Percentiles rank a stretch among this genome's conserved stretches.
phyloP scores from a whole-genome alignment of 2,329 filamentous ascomycete genomes.

The Thelonectria discophora region DNA sequence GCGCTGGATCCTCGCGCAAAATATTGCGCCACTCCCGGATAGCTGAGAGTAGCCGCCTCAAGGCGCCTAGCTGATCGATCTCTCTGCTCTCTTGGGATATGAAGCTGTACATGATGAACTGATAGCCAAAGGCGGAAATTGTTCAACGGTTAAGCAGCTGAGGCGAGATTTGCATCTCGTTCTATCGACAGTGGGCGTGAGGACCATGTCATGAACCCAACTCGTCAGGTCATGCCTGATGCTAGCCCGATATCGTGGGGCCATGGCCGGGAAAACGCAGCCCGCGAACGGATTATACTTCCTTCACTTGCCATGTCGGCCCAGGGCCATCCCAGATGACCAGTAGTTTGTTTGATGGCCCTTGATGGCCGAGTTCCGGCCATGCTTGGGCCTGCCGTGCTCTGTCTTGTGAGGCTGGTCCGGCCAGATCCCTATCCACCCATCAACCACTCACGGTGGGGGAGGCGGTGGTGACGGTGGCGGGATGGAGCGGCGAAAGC shows the following conservation, averaged over 20 bases:
- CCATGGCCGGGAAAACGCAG: conserved; percentile 6
- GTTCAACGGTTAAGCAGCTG: conserved; percentile 11
- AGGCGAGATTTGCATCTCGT: conserved; percentile 26
- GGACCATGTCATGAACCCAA: conserved; percentile 27
- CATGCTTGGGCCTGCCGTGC: conserved; percentile 9
- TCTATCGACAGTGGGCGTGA: conserved; percentile 15
- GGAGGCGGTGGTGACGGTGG: conserved; percentile 39
- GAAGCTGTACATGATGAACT: not conserved
- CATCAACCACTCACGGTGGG: conserved; percentile 16
- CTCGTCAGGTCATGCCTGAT: conserved; percentile 27
- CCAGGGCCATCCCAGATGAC: conserved; percentile 11
- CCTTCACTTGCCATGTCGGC: not conserved
- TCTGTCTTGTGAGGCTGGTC: conserved; percentile 2
- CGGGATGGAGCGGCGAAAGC: conserved; percentile 23
- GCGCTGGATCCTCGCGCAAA: not conserved
- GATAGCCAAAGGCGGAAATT: conserved; percentile 16
- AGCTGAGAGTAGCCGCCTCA: conserved; percentile 4
- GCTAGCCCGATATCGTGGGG: conserved; percentile 20
- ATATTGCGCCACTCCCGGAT: not conserved
- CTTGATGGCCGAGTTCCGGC: conserved; percentile 26
- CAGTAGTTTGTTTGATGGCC: conserved; percentile 25
- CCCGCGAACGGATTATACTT: conserved; percentile 11
- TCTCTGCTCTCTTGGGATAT: not conserved
- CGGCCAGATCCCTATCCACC: conserved; percentile 11
- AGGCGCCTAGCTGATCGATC: not conserved